Base-by-base conservation (phyloP, 176 grass and related monocot species). In the Bothriochloa decipiens region DNA sequence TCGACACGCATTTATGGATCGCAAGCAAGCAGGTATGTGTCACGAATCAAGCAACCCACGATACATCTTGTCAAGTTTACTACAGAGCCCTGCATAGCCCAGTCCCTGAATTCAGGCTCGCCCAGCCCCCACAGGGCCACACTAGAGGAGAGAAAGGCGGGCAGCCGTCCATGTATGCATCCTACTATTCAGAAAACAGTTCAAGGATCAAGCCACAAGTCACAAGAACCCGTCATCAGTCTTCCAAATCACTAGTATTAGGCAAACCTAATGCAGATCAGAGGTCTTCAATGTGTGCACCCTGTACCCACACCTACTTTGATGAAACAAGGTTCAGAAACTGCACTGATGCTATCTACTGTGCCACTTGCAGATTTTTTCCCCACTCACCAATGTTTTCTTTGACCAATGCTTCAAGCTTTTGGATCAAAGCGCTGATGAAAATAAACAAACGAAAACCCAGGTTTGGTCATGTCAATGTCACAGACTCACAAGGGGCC, bases 401-500 rank as follows among this genome's bases (percentile, higher is more conserved):
- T 91, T 91, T 91, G 81, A 91, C 89, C 89, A 87, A 80, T 63
- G 41, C 81, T 20, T 35, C 75, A 79, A 87, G 49, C 68, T 61
- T 82, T 75, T 41, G 39, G 20, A 62, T 58, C n/a, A 65, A 42
- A 42, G n/a, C 49, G 36, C 25, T n/a, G 58, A 28, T 1, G 67
- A 76, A 7, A 81, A 43, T 43, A 63, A 83, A 70, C 46, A 75
- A 52, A 58, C 70, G 52, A 65, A 84, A 84, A 29, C 85, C 25
- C 71, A 91, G 69, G 89, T 87, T 91, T 78, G 82, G 86, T 91
- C 90, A 85, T 88, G 86, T 91, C 86, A 91, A 82, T 80, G 65
- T 87, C 86, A 36, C 52, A 36, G 37, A 40, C 37, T 6, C 37
- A 40, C 37, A 27, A 50, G 75, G 75, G 82, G 13, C 39, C 82